A percentile compares a stretch with the other conserved stretches of the same genome.
phyloP scores from a whole-genome alignment of 2,329 filamentous ascomycete species.

The Colletotrichum tamarilloi region DNA sequence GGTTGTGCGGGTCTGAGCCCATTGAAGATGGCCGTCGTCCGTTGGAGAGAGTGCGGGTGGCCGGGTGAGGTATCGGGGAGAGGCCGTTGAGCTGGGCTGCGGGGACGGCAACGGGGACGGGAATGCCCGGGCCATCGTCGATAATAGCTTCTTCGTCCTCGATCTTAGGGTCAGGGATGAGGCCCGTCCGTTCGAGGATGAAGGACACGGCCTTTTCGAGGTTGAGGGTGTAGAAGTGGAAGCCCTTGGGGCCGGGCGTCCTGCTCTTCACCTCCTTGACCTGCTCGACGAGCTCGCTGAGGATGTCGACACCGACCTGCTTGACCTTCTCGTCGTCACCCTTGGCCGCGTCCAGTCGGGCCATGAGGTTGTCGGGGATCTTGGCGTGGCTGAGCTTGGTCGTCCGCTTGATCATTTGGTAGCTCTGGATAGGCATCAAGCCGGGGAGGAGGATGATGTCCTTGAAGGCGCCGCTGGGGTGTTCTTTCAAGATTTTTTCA shows the following conservation, averaged over 20 bases:
- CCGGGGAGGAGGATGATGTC: conserved; percentile 91
- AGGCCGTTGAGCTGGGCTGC: conserved; percentile 64
- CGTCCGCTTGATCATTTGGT: conserved; percentile 92
- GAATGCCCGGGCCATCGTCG: conserved; percentile 53
- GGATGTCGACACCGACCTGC: conserved; percentile 80
- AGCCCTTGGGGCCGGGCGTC: conserved; percentile 75
- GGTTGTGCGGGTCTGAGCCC: conserved; percentile 87
- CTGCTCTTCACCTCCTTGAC: conserved; percentile 74
- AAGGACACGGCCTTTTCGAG: conserved; percentile 96
- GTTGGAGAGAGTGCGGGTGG: conserved; percentile 46
- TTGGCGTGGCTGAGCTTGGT: conserved; percentile 94
- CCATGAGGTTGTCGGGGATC: conserved; percentile 77
- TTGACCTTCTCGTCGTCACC: conserved; percentile 87
- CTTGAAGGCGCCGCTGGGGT: conserved; percentile 87
- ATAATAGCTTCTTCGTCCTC: conserved; percentile 64
- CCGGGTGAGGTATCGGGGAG: conserved; percentile 41
- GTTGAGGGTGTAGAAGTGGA: conserved; percentile 98
- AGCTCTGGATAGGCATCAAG: conserved; percentile 97
- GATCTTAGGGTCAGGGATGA: conserved; percentile 76
- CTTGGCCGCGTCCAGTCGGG: conserved; percentile 77
- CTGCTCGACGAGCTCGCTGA: conserved; percentile 85
- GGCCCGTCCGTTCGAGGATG: conserved; percentile 84
- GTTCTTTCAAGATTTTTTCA: conserved; percentile 79
- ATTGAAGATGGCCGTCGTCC: conserved; percentile 79
- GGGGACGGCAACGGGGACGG: conserved; percentile 54